Percentiles rank a stretch among this genome's conserved stretches.
Conservation (phyloP, 208 protist species). For the Trypanosoma conorhini region DNA sequence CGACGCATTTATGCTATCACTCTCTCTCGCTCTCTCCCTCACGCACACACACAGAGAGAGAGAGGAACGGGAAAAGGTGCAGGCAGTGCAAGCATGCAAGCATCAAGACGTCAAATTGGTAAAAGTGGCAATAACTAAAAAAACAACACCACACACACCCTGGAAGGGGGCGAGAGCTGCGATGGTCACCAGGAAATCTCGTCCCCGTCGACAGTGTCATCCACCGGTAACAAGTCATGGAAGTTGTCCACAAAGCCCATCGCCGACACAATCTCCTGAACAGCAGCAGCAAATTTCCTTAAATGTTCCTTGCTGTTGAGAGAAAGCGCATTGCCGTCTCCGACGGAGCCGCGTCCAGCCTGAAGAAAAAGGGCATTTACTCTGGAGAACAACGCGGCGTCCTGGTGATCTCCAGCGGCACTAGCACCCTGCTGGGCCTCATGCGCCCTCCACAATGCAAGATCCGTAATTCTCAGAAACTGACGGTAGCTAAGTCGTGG, state of each 20-base stretch:
- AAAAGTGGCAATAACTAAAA: constrained; percentile 13
- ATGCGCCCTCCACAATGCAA: constrained; percentile 51
- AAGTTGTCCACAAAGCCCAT: constrained; percentile 65
- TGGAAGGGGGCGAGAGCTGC: neutral
- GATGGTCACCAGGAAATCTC: constrained; percentile 26
- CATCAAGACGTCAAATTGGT: neutral
- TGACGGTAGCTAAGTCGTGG: constrained; percentile 56
- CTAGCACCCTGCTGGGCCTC: neutral
- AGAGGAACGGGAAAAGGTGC: too few relatives aligned
- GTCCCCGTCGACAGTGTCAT: constrained; percentile 24
- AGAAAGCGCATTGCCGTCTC: neutral
- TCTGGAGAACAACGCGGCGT: constrained; percentile 1
- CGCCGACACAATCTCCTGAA: constrained; percentile 40
- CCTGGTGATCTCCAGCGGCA: neutral
- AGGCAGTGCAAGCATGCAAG: neutral
- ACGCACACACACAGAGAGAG: too few relatives aligned
- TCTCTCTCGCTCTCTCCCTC: too few relatives aligned
- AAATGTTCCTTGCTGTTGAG: constrained; percentile 4
- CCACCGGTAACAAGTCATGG: constrained; percentile 18
- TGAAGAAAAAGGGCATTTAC: constrained; percentile 21
- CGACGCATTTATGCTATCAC: too few relatives aligned
- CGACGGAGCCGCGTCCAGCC: neutral
- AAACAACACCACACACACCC: too few relatives aligned
- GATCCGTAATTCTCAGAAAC: constrained; percentile 74
- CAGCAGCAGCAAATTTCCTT: constrained; percentile 31